Evolutionary conservation across 1,284 basidiomycete species (phyloP).

Genomic region (Sporisorium scitamineum): DNA sequence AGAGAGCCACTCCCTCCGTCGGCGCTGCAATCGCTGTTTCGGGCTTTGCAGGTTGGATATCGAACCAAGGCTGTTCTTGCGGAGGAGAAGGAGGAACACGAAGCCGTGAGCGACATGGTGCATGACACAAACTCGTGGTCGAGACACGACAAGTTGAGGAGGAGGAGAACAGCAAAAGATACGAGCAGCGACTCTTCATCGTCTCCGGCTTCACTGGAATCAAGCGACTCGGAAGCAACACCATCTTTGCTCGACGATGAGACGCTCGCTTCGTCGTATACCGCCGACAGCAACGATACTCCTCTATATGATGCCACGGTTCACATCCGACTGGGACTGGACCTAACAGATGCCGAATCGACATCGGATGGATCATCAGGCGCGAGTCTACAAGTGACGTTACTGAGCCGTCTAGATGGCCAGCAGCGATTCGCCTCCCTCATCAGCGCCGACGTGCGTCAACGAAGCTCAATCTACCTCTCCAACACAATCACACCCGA

Average conservation of each 20-base stretch:
- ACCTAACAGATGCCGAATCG: not conserved
- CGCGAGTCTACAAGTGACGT: constrained; percentile 7
- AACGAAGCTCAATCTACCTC: constrained; percentile 6
- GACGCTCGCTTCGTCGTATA: constrained; percentile 48
- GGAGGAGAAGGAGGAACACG: not conserved
- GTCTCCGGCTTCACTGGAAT: constrained; percentile 17
- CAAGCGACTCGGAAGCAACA: constrained; percentile 40
- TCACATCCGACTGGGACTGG: constrained; percentile 13
- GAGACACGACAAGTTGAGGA: constrained; percentile 16
- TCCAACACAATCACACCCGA: constrained; percentile 8
- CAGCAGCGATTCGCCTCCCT: constrained; percentile 10
- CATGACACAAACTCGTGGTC: not conserved
- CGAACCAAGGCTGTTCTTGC: constrained; percentile 17
- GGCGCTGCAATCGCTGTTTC: constrained; percentile 9
- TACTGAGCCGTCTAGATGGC: constrained; percentile 22
- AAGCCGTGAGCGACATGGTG: not conserved
- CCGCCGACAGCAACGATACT: constrained; percentile 20
- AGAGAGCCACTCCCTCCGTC: not conserved
- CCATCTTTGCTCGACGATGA: constrained; percentile 36
- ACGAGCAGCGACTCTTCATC: constrained; percentile 9
- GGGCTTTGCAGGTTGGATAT: constrained; percentile 13
- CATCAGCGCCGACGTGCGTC: constrained; percentile 5
- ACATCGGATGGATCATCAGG: not conserved
- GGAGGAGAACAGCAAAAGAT: not conserved
- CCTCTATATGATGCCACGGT: constrained; percentile 6